These are phyloP conservation scores for Daldinia caldariorum DNA, from an alignment of 495 filamentous ascomycete species.

Conservation along the genomic window DNA sequence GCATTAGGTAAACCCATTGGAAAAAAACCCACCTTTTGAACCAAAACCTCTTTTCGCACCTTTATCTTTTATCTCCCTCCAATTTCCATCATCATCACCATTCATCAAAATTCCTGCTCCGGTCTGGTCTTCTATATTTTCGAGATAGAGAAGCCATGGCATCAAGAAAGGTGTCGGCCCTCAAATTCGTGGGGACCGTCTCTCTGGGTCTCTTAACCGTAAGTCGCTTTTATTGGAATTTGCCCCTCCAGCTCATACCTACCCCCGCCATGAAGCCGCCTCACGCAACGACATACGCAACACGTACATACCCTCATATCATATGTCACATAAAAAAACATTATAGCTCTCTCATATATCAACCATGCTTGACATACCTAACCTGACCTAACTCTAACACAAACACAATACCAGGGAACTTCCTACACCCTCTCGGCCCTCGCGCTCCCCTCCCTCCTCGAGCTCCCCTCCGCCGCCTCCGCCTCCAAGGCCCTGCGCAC, in stretches of 20 bases:
- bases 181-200: constrained; percentile 91
- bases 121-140: constrained; percentile 10
- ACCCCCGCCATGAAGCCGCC: constrained; percentile 30
- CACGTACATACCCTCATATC: background rate
- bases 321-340: constrained; percentile 13
- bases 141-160: constrained; percentile 65
- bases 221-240: constrained; percentile 47
- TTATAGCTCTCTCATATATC: background rate
- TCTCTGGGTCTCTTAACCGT: constrained; percentile 88
- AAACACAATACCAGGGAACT: constrained; percentile 67
- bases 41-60: background rate
- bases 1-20: background rate
- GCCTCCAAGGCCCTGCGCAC: constrained; percentile 72
- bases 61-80: background rate
- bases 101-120: background rate
- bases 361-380: background rate
- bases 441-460: constrained; percentile 78
- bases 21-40: background rate
- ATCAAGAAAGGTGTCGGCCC: constrained; percentile 71
- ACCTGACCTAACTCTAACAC: background rate
- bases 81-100: background rate
- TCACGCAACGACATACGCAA: constrained; percentile 6
- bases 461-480: constrained; percentile 74
- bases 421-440: constrained; percentile 80
- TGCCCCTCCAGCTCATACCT: constrained; percentile 36